Conservation (phyloP, 1,284 basidiomycete genomes). For the Fomitopsis schrenkii region DNA sequence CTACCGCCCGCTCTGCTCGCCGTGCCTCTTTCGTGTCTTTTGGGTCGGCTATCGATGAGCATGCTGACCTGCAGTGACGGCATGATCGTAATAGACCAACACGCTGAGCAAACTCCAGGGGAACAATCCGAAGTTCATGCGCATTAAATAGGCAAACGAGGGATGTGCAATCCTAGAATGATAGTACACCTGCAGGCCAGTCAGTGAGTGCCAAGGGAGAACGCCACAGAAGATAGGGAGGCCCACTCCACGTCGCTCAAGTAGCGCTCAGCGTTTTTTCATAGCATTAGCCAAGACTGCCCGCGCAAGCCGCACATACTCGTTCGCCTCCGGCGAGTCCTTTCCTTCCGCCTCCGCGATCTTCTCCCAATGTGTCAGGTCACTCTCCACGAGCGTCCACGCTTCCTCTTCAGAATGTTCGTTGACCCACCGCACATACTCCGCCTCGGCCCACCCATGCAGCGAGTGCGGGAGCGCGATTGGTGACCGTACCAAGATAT, state of each 20-base stretch:
- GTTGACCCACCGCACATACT: slow-evolving; percentile 87
- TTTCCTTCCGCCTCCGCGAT: slow-evolving; percentile 48
- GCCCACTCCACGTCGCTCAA: not conserved
- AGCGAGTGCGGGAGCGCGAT: slow-evolving; percentile 81
- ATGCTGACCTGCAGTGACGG: too few relatives aligned
- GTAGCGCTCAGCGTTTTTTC: not conserved
- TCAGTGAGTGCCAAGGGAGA: not conserved
- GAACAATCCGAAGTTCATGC: too few relatives aligned
- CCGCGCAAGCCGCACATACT: slow-evolving; percentile 64
- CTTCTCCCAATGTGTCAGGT: slow-evolving; percentile 71
- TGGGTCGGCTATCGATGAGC: too few relatives aligned
- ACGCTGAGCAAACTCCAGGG: too few relatives aligned
- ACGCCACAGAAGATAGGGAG: not conserved
- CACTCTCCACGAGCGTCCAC: slow-evolving; percentile 66
- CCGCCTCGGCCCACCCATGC: slow-evolving; percentile 89
- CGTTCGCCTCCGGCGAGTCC: slow-evolving; percentile 38
- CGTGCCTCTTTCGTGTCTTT: too few relatives aligned
- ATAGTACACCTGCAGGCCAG: too few relatives aligned
- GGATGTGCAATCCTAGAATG: too few relatives aligned
- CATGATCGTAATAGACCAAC: too few relatives aligned
- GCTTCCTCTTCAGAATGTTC: slow-evolving; percentile 74
- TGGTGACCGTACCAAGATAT: slow-evolving; percentile 87
- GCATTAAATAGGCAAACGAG: too few relatives aligned
- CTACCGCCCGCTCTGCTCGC: too few relatives aligned
- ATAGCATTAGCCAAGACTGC: slow-evolving; percentile 44